phyloP scores from a whole-genome alignment of 768 basidiomycete genomes.

The Pseudohyphozyma bogoriensis region DNA sequence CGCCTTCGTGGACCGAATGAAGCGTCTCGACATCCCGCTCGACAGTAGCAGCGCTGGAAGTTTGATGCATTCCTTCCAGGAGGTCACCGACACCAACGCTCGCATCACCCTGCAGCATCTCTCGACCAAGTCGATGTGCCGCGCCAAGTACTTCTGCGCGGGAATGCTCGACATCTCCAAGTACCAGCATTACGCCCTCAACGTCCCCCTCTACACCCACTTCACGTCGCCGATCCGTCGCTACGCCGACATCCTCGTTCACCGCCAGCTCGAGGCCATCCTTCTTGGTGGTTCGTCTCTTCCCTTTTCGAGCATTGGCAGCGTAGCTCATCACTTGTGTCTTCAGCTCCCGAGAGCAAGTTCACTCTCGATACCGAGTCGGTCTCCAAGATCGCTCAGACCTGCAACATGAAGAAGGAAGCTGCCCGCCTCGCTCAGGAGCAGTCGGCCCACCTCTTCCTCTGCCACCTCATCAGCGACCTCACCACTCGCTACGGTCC shows the following conservation, averaged over 20 bases:
- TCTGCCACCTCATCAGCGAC: conserved; percentile 88
- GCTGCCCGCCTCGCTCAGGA: conserved; percentile 88
- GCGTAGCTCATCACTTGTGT: neutral
- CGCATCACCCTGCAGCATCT: conserved; percentile 71
- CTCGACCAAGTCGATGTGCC: conserved; percentile 56
- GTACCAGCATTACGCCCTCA: conserved; percentile 86
- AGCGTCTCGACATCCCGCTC: conserved; percentile 69
- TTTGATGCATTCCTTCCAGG: conserved; percentile 74
- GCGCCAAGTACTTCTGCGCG: conserved; percentile 95
- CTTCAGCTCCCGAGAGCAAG: conserved; percentile 55
- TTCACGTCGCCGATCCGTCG: conserved; percentile 51
- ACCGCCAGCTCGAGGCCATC: conserved; percentile 88
- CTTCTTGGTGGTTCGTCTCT: conserved; percentile 52
- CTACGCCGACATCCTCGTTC: conserved; percentile 76
- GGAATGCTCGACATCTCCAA: conserved; percentile 99
- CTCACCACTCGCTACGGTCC: conserved; percentile 91
- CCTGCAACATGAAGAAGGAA: conserved; percentile 68
- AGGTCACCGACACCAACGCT: conserved; percentile 50
- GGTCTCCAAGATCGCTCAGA: conserved; percentile 93
- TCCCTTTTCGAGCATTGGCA: neutral
- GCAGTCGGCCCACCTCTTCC: conserved; percentile 88
- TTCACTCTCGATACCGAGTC: conserved; percentile 97
- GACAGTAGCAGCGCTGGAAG: conserved; percentile 68
- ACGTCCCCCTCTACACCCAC: conserved; percentile 81
- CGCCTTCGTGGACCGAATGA: conserved; percentile 67